Conservation (phyloP, 2,329 filamentous ascomycete species). For the Atkinsonella texensis region DNA sequence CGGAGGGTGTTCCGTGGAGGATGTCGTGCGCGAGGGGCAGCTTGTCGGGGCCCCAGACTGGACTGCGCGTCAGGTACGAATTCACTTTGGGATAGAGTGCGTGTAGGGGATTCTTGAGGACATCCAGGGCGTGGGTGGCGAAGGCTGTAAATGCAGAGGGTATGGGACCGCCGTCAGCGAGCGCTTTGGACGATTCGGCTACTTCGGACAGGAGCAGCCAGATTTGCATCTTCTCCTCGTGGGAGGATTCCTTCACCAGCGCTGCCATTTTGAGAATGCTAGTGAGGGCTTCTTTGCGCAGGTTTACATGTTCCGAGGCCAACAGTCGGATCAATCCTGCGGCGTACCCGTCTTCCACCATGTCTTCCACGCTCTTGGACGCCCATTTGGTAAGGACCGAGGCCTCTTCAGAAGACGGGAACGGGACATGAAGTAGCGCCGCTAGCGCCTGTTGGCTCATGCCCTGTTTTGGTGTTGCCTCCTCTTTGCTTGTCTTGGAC, state of each 20-base stretch:
- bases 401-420: slow-evolving; percentile 36
- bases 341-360: slow-evolving; percentile 66
- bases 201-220: slow-evolving; percentile 73
- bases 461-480: slow-evolving; percentile 6
- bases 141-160: slow-evolving; percentile 69
- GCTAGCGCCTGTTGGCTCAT: slow-evolving; percentile 34
- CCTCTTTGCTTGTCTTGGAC: neutral
- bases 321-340: slow-evolving; percentile 61
- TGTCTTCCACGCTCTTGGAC: slow-evolving; percentile 64
- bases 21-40: slow-evolving; percentile 58
- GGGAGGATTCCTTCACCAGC: slow-evolving; percentile 54
- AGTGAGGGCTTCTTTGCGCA: slow-evolving; percentile 65
- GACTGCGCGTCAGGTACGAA: slow-evolving; percentile 65
- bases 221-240: slow-evolving; percentile 65
- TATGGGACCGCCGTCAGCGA: slow-evolving; percentile 45
- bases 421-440: slow-evolving; percentile 37
- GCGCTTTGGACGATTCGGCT: slow-evolving; percentile 54
- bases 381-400: slow-evolving; percentile 52
- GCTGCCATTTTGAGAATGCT: slow-evolving; percentile 54
- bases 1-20: slow-evolving; percentile 51
- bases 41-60: slow-evolving; percentile 62
- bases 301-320: slow-evolving; percentile 59
- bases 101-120: slow-evolving; percentile 67
- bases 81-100: slow-evolving; percentile 80
- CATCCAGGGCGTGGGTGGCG: slow-evolving; percentile 53